phyloP scores from a whole-genome alignment of 768 basidiomycete genomes.

The Xerocomus brunneocitrinus region DNA sequence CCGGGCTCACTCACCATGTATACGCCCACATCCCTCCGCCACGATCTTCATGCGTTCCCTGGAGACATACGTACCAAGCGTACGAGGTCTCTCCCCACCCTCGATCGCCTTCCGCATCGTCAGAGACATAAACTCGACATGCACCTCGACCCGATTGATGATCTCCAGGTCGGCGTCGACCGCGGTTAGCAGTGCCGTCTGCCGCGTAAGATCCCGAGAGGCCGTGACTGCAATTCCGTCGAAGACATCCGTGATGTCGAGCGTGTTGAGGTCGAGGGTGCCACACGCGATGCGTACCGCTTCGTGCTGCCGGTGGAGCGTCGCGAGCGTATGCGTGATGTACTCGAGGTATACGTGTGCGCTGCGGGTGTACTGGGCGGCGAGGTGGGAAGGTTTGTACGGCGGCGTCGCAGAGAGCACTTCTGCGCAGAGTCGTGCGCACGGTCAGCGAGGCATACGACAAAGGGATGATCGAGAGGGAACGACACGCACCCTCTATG shows the following conservation, averaged over 20 bases:
- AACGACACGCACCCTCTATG: constrained; percentile 53
- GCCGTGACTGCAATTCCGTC: constrained; percentile 54
- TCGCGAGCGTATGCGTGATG: constrained; percentile 45
- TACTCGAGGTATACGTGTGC: constrained; percentile 63
- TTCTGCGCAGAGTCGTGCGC: constrained; percentile 35
- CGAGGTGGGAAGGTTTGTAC: constrained; percentile 61
- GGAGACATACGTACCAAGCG: constrained; percentile 78
- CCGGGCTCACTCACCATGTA: constrained; percentile 51
- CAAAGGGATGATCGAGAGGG: neutral
- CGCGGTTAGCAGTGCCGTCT: constrained; percentile 56
- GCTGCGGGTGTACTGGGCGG: constrained; percentile 59
- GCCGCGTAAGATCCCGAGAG: constrained; percentile 62
- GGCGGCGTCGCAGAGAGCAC: constrained; percentile 66
- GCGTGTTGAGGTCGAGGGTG: constrained; percentile 66
- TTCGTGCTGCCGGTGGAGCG: constrained; percentile 62
- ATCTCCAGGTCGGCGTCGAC: constrained; percentile 71
- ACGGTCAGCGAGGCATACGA: neutral
- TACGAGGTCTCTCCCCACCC: constrained; percentile 60
- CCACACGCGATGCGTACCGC: constrained; percentile 70
- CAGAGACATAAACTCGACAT: constrained; percentile 70
- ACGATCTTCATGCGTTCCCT: constrained; percentile 77
- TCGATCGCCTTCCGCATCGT: constrained; percentile 67
- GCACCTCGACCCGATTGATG: constrained; percentile 60
- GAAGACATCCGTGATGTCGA: constrained; percentile 67
- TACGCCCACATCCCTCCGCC: constrained; percentile 61